phyloP scores from a whole-genome alignment of 2,329 filamentous ascomycete species.

The Stagonosporopsis chrysanthemi region DNA sequence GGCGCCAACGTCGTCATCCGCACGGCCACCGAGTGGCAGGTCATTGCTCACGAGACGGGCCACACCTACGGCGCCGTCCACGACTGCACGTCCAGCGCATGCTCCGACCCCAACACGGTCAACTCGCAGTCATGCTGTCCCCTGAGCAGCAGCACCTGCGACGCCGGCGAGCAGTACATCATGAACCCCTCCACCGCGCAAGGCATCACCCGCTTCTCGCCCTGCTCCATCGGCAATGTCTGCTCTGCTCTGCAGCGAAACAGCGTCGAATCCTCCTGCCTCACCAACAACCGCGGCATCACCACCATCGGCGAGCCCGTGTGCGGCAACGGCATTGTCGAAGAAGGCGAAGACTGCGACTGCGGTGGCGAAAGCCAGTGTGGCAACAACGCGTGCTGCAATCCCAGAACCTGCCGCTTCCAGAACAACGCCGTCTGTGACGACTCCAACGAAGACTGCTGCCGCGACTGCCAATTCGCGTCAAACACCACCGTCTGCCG shows the following conservation, averaged over 20 bases:
- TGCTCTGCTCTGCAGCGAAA: constrained; percentile 83
- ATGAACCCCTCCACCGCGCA: constrained; percentile 91
- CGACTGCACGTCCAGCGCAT: constrained; percentile 79
- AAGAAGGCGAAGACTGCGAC: constrained; percentile 92
- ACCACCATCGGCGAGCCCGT: constrained; percentile 81
- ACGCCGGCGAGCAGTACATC: constrained; percentile 81
- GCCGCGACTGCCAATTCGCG: constrained; percentile 73
- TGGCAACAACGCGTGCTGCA: constrained; percentile 79
- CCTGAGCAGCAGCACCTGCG: constrained; percentile 69
- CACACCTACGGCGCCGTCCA: constrained; percentile 97
- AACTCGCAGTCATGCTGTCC: constrained; percentile 80
- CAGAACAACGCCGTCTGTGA: constrained; percentile 76
- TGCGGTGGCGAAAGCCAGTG: constrained; percentile 82
- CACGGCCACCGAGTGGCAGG: constrained; percentile 88
- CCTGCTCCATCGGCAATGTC: constrained; percentile 91
- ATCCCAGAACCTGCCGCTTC: constrained; percentile 87
- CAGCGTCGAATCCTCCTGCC: constrained; percentile 76
- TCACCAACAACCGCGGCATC: constrained; percentile 86
- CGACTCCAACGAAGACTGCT: constrained; percentile 86
- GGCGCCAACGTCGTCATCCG: constrained; percentile 89
- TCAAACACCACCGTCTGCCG: constrained; percentile 78
- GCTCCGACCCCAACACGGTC: constrained; percentile 66
- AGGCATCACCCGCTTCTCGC: constrained; percentile 80
- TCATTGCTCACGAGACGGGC: constrained; percentile 92
- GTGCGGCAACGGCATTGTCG: constrained; percentile 97